Conservation (phyloP, 306 rosid species). For the Chamaecrista fasciculata region DNA sequence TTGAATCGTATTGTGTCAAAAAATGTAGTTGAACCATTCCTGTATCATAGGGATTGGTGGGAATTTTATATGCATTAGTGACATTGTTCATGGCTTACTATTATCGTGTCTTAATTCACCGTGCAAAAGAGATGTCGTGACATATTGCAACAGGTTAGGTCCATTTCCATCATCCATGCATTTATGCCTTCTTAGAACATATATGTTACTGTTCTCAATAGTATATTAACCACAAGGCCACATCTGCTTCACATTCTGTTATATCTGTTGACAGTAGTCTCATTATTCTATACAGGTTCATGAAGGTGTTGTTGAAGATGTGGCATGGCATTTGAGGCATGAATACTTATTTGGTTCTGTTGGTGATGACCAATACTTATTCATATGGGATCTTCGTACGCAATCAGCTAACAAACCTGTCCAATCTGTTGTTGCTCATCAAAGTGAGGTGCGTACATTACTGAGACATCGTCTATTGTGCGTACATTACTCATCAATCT, state of each 20-base stretch:
- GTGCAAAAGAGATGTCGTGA: background rate
- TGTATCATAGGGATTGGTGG: background rate
- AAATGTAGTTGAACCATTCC: background rate
- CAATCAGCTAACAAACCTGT: conserved; percentile 84
- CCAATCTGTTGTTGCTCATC: conserved; percentile 91
- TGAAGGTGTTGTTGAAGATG: conserved; percentile 98
- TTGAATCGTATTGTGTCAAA: background rate
- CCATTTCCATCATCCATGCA: background rate
- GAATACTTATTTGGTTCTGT: conserved; percentile 97
- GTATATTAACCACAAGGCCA: background rate
- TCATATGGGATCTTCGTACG: conserved; percentile 88
- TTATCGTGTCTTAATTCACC: background rate
- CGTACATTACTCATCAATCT: too few species aligned
- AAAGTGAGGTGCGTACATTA: conserved; percentile 69
- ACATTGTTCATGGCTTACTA: background rate
- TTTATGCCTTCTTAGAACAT: background rate
- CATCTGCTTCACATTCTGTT: background rate
- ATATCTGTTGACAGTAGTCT: background rate
- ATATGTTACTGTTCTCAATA: background rate
- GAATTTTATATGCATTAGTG: background rate
- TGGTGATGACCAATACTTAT: conserved; percentile 93
- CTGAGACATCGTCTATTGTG: background rate
- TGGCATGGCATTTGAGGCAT: conserved; percentile 99
- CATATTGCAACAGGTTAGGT: background rate
- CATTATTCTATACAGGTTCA: conserved; percentile 54